Base-by-base conservation (phyloP, 805 yeast genomes). In the Ogataea zsoltii region DNA sequence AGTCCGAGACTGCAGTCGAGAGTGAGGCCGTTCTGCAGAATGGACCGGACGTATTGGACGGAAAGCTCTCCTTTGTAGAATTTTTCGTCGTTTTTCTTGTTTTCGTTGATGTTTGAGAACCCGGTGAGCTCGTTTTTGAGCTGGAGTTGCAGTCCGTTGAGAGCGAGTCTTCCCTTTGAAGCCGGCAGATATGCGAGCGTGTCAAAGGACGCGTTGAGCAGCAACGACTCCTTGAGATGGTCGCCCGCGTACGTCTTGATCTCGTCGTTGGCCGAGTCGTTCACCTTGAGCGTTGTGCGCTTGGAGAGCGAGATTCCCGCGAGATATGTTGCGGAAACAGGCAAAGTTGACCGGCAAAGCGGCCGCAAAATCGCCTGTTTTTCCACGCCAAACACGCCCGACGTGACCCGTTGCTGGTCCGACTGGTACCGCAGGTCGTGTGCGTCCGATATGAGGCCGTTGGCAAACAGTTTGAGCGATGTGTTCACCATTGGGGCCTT, bases 161-260 rank as follows among this genome's bases (percentile, higher is more conserved):
- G 54, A 2, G 83, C 79, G 33, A 82, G 67, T 11, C 68, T 56
- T 9, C 67, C 66, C 35, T 64, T 48, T 28, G 68, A 63, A 7
- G 54, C 44, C 2, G 64, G 56, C 6, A 66, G 49, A 34, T 50
- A 68, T 28, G 68, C 62, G 48, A 85, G 70, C 3, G 75, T 66
- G 48, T 80, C 82, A 6, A 62, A 46, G 7, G 60, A 55, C 48
- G 69, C 70, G 30, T 73, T 69, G 43, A 77, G 68, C 33, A 74
- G 66, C 2, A 82, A 39, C 6, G 83, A 68, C 13, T 77, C 65
- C 59, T 89, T 92, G 52, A 78, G 66, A 47, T 79, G 75, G 45
- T 84, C 76, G 3, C 87, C 86, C 2, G 89, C 80, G 30, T 72
- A 75, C 11, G 74, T 69, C 40, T 89, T 78, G 17, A 82, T 62